These are phyloP conservation scores for Penicillium sumatraense DNA, from an alignment of 2,329 filamentous ascomycete species.

Conservation along the genomic window DNA sequence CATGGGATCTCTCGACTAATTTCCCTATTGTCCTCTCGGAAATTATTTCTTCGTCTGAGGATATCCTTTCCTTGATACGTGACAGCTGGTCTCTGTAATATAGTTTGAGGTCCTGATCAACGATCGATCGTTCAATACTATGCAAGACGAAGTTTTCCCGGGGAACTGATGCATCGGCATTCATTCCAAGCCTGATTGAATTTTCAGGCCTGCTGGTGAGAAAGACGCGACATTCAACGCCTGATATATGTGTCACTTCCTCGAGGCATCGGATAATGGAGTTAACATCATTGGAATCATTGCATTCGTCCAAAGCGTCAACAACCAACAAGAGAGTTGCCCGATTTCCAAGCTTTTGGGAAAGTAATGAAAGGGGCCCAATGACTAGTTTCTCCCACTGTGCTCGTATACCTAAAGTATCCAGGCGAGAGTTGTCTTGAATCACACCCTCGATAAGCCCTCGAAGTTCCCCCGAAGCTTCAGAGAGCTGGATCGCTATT, in stretches of 20 bases:
- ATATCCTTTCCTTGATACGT: neutral
- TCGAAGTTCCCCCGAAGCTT: neutral
- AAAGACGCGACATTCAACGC: neutral
- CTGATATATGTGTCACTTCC: neutral
- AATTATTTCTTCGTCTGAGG: neutral
- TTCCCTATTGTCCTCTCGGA: neutral
- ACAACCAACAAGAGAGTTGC: neutral
- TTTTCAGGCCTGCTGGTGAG: neutral
- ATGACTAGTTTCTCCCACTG: neutral
- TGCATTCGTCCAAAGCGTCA: neutral
- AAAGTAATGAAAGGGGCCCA: neutral
- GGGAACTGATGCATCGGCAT: neutral
- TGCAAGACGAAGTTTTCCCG: neutral
- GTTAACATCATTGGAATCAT: neutral
- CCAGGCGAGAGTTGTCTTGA: neutral
- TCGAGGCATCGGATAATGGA: neutral
- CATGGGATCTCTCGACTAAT: constrained; percentile 1
- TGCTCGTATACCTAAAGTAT: neutral
- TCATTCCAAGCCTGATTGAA: neutral
- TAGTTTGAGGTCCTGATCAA: neutral
- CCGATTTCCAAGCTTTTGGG: no score
- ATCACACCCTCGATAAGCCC: neutral
- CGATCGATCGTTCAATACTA: neutral
- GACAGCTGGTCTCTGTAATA: neutral
- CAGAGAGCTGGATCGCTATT: neutral